Base-by-base conservation (phyloP, 169 alveolate genomes). In the Eimeria necatrix region DNA sequence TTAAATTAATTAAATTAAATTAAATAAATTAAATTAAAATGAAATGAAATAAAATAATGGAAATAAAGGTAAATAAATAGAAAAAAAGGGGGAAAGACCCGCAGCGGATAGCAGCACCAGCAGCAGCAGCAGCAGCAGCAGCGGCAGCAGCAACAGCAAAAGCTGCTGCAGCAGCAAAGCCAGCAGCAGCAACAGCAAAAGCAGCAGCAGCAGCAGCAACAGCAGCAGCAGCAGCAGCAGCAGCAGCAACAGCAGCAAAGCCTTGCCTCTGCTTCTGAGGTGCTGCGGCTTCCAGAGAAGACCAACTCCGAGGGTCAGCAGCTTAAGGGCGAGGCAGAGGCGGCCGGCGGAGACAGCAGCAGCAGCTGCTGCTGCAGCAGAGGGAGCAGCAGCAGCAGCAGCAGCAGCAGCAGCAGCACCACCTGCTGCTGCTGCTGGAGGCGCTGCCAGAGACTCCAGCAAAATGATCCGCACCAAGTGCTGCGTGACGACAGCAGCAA, bases 241-340 rank as follows among this genome's bases (percentile, higher is more conserved):
- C 86, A 41, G 86, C 64, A 76, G 16, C 4, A 4, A 60, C 4
- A 3, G 60, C 61, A 56, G 5, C 24, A 76, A 56, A 7, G 86
- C 61, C 81, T 32, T 16, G 46, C 86, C 86, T 76, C 86, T 76
- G 24, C 86, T 76, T 26, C 22, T 76, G 32, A 76, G 60, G 41
- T 76, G 86, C 61, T 76, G 86, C 56, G 86, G 86, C 61, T 49
- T 76, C 86, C 86, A 76, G 4, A 76, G 86, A 18, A 76, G 5
- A n/a, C 86, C 86, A 3, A 76, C 3, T 2, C 86, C 86, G 20
- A 32, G 24, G n/a, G 60, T 41, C 60, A 76, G 86, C 86, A 76
- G 9, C 86, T 48, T 41, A 56, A 76, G 64, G 48, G 61, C 61
- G 41, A 76, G 86, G 16, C 64, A 76, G 61, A 76, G 86, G 26